A percentile compares a stretch with the other conserved stretches of the same genome.
These are phyloP conservation scores for Falciphora oryzae DNA, from an alignment of 2,329 filamentous ascomycete species.

Conservation along the genomic window DNA sequence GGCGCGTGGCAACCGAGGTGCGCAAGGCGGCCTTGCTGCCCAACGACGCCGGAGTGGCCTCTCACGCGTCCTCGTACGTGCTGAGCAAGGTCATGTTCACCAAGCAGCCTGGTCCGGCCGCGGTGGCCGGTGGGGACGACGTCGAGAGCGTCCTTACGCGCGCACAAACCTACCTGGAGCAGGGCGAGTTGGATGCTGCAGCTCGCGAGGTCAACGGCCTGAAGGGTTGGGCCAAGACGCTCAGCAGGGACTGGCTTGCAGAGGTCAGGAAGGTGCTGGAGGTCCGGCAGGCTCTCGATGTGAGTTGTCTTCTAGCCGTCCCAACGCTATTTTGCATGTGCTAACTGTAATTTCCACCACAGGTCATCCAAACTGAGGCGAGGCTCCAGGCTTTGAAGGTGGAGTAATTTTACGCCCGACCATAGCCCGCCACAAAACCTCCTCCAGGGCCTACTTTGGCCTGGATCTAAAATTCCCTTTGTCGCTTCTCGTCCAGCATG, in stretches of 20 bases:
- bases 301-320: constrained; percentile 42
- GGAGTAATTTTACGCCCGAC: constrained; percentile 46
- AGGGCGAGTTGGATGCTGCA: constrained; percentile 85
- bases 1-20: constrained; percentile 84
- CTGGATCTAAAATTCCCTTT: background rate
- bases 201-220: constrained; percentile 93
- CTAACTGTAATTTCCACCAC: constrained; percentile 11
- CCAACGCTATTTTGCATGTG: constrained; percentile 3
- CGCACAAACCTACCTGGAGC: constrained; percentile 84
- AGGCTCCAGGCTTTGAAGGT: constrained; percentile 81
- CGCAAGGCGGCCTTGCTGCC: constrained; percentile 90
- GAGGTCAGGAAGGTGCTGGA: constrained; percentile 91
- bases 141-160: constrained; percentile 90
- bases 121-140: constrained; percentile 74
- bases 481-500: background rate
- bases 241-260: constrained; percentile 88
- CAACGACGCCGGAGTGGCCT: constrained; percentile 89
- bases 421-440: background rate
- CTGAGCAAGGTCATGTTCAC: constrained; percentile 95
- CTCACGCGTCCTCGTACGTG: constrained; percentile 83
- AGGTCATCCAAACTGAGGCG: constrained; percentile 88
- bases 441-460: background rate
- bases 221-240: constrained; percentile 88
- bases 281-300: constrained; percentile 92
- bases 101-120: constrained; percentile 56